Base-by-base conservation (phyloP, 116 monocot genomes). In the Papilionanthe hybrid region DNA sequence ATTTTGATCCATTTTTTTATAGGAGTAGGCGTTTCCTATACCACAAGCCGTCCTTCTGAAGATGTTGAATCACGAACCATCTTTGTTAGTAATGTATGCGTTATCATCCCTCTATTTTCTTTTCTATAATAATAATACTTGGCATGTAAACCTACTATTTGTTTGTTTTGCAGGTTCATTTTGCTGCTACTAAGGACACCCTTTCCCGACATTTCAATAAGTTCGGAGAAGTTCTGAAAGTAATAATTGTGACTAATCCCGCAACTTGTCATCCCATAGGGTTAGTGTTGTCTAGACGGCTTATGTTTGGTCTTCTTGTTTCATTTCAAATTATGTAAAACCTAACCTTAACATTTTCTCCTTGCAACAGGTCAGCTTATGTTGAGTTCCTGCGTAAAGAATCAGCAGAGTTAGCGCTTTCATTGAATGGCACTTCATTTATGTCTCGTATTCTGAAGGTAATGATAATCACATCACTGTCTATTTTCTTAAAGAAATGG, bases 371-470 rank as follows among this genome's bases (percentile, higher is more conserved):
- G 30, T 92, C 97, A 41, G 97, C 97, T 5, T 97, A 94, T 80
- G 89, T 97, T 20, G 97, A 97, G 84, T 97, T 97, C 77, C 85
- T 97, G 72, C 82, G 91, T 27, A 97, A 97, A 80, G 97, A 97
- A 87, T 94, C 97, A 32, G 89, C 92, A 28, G 97, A 97, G 44
- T 77, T 80, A 27, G 97, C 94, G 53, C 81, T 97, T 49, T 94
- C 97, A n/a, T 77, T 94, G 75, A 94, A 91, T 81, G 97, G 97
- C 42, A 97, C 97, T 48, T 97, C 94, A 77, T 97, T 97, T 78
- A 92, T 97, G 94, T 92, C 97, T 55, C 92, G 97, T 13, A 91
- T 94, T 84, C 80, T 97, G 25, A 97, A 97, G 94, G 96, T 92
- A 83, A 53, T 72, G 50, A 20, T 82, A 56, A 53, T 77, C 22